Evolutionary conservation across 192 early-diverging fungal genomes (phyloP).

Genomic region (Gamsiella multidivaricata): DNA sequence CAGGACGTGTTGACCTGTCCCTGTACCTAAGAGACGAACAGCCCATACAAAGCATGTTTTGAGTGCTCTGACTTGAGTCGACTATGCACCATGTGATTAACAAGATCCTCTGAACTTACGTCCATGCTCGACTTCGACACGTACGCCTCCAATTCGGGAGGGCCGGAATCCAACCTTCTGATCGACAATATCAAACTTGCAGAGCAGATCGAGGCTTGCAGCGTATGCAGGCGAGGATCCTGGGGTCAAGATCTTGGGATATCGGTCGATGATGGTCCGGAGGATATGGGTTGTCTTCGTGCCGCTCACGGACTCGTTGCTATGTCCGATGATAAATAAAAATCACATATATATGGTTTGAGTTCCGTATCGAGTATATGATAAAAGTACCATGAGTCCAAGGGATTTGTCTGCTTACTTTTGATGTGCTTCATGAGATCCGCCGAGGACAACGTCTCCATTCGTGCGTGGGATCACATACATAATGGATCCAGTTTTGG

Average conservation of each 20-base stretch:
- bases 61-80: no score
- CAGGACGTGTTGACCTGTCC: conserved; percentile 39
- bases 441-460: conserved; percentile 82
- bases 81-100: no score
- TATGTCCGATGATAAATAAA: conserved; percentile 33
- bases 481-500: conserved; percentile 57
- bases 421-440: conserved; percentile 65
- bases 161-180: conserved; percentile 70
- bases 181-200: conserved; percentile 53
- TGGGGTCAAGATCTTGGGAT: conserved; percentile 55
- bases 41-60: no score
- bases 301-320: conserved; percentile 32
- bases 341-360: no score
- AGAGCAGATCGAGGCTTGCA: conserved; percentile 20
- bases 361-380: no score
- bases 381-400: no score
- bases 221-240: conserved; percentile 50
- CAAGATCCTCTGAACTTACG: conserved; percentile 36
- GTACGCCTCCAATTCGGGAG: conserved; percentile 55
- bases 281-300: conserved; percentile 48
- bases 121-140: conserved; percentile 65
- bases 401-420: conserved; percentile 53
- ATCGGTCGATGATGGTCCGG: conserved; percentile 51
- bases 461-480: conserved; percentile 90
- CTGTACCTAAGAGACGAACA: conserved; percentile 22